Percentiles rank a stretch among this genome's conserved stretches.
Evolutionary conservation across 352 stramenopile species (phyloP).

Genomic region (Pythium graminicola): DNA sequence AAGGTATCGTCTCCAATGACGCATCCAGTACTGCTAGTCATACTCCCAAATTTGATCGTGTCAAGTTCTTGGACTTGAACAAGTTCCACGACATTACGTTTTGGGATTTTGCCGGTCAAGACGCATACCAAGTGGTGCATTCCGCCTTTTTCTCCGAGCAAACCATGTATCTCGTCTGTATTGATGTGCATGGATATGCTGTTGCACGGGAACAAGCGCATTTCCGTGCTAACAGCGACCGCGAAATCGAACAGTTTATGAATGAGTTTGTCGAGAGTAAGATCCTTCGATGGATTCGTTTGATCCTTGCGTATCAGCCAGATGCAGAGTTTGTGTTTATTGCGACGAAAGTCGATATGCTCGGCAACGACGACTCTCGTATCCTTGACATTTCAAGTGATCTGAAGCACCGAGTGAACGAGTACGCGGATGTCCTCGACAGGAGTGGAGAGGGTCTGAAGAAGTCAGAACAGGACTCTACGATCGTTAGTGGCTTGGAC

Average conservation of each 20-base stretch:
- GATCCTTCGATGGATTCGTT: conserved; percentile 21
- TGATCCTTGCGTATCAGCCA: conserved; percentile 14
- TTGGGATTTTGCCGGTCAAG: conserved; percentile 21
- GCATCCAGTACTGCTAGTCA: no score
- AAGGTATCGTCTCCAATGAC: no score
- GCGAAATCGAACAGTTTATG: not conserved
- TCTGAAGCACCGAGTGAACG: not conserved
- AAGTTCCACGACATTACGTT: conserved; percentile 13
- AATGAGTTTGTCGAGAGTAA: conserved; percentile 7
- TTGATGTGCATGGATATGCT: conserved; percentile 13
- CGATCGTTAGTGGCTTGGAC: no score
- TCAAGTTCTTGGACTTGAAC: no score
- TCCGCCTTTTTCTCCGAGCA: conserved; percentile 18
- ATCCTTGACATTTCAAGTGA: not conserved
- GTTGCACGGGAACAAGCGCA: not conserved
- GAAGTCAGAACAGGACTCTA: no score
- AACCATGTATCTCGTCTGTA: conserved; percentile 17
- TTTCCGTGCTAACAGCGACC: no score
- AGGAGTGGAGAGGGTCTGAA: not conserved
- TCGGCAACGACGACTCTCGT: not conserved
- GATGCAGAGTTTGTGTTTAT: conserved; percentile 21
- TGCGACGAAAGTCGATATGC: conserved; percentile 19
- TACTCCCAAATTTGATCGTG: no score
- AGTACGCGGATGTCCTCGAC: no score
- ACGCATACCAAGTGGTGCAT: conserved; percentile 13